phyloP scores from a whole-genome alignment of 306 rosid species.

The Sicyos edulis region DNA sequence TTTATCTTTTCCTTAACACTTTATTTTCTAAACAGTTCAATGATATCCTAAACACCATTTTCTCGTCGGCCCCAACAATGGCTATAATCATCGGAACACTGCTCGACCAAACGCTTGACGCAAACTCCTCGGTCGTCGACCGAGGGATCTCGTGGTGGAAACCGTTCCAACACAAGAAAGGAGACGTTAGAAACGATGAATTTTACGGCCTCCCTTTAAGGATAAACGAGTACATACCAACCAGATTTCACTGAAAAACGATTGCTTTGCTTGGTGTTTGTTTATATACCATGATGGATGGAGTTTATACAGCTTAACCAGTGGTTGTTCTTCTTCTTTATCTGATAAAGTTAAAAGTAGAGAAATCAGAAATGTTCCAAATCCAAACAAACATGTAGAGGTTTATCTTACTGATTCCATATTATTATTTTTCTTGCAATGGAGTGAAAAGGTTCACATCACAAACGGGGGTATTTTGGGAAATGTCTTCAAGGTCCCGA shows the following conservation, averaged over 20 bases:
- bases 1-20: slow-evolving; percentile 17
- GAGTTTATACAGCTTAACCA: background rate
- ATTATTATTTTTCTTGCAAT: too few species aligned
- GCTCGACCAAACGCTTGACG: slow-evolving; percentile 74
- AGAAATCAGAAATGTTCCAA: background rate
- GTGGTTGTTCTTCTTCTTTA: slow-evolving; percentile 1
- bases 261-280: background rate
- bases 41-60: slow-evolving; percentile 75
- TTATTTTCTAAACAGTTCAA: slow-evolving; percentile 62
- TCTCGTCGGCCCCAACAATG: slow-evolving; percentile 80
- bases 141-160: slow-evolving; percentile 87
- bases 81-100: slow-evolving; percentile 76
- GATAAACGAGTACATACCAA: slow-evolving; percentile 54
- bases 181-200: slow-evolving; percentile 70
- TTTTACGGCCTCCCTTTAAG: slow-evolving; percentile 66
- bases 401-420: slow-evolving; percentile 10
- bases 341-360: background rate
- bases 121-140: slow-evolving; percentile 32
- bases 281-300: background rate
- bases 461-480: background rate
- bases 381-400: background rate
- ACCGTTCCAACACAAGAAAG: slow-evolving; percentile 68
- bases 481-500: background rate
- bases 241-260: slow-evolving; percentile 39
- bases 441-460: background rate